Base-by-base conservation (phyloP, 805 yeast genomes). In the Ogataea paraovalis region DNA sequence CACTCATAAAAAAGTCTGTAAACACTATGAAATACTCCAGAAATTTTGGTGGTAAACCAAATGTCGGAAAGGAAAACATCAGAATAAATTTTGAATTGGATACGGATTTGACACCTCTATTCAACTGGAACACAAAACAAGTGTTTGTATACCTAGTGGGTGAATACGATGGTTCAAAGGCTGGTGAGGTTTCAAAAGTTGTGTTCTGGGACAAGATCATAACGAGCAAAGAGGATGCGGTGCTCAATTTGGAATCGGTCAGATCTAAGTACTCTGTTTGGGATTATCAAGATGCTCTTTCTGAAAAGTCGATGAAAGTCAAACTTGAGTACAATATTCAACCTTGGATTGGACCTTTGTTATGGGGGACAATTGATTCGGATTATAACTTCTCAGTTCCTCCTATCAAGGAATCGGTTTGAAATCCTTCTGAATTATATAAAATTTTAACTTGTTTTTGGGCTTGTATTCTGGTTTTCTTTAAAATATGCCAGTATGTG, bases 101-200 rank as follows among this genome's bases (percentile, higher is more conserved):
- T 5, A 72, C 79, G 1, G 97, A 92, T 66, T 72, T 92, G 51
- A 63, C 87, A 1, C 83, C 88, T 2, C 73, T 94, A 44, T 91
- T 91, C 76, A 90, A 86, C 66, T 92, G 97, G 97, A 94, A 92
- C 68, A 94, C 99, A 12, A 92, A 92, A 63, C 98, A 92, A 67
- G 82, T 92, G n/a, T 92, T 94, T 60, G 87, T 85, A 4, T 94
- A 92, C 60, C 72, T 94, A 52, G 87, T 95, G 2, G 96, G 95
- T 1, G 92, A 88, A 60, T 91, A 91, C 58, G 71, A 73, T 16
- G 81, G 80, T 12, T 38, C 53, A 59, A 73, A 38, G 74, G 72
- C 1, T 57, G 66, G 47, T 42, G 61, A 50, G 62, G 68, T 49
- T 57, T 68, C 50, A 2, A 81, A 82, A 53, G 87, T 91, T 34